phyloP scores from a whole-genome alignment of 257 asterid genomes.

The Capsicum rhomboideum region DNA sequence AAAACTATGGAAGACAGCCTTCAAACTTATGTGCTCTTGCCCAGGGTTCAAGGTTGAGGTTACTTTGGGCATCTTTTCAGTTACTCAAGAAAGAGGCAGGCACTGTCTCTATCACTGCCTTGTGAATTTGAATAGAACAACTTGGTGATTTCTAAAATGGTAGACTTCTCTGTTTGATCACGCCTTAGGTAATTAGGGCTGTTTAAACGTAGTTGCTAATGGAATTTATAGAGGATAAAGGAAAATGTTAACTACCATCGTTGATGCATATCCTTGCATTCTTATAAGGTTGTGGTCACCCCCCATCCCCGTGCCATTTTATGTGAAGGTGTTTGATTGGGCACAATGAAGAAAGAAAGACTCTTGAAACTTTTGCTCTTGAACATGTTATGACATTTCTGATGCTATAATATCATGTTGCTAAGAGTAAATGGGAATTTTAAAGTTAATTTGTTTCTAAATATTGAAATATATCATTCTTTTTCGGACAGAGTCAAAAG shows the following conservation, averaged over 20 bases:
- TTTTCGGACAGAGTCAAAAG: background rate
- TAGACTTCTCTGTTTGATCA: background rate
- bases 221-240: background rate
- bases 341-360: background rate
- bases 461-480: background rate
- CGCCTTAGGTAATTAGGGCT: background rate
- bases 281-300: background rate
- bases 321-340: background rate
- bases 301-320: background rate
- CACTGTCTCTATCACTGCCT: conserved; percentile 24
- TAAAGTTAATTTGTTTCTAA: background rate
- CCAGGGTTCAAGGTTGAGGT: conserved; percentile 72
- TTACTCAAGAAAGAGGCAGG: conserved; percentile 84
- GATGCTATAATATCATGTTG: background rate
- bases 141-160: background rate
- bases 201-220: background rate
- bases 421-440: background rate
- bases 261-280: background rate
- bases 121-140: conserved; percentile 6
- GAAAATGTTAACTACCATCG: background rate
- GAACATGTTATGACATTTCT: background rate
- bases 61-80: conserved; percentile 77
- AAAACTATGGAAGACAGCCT: conserved; percentile 34
- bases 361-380: background rate
- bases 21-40: conserved; percentile 71